Base-by-base conservation (phyloP, 129 eudicot species). In the Pittosporum tobira region DNA sequence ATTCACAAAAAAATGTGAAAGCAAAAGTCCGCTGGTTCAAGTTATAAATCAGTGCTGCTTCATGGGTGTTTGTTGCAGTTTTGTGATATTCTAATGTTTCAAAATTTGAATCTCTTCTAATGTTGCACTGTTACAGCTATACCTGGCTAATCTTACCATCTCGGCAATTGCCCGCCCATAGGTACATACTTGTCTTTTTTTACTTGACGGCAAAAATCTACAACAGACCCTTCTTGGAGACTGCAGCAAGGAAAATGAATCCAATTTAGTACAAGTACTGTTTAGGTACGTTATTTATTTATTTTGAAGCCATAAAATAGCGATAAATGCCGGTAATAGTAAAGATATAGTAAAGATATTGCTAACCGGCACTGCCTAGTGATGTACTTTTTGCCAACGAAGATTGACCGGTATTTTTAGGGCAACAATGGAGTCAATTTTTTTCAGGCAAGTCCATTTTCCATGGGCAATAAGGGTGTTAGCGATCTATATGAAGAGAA, bases 191-290 rank as follows among this genome's bases (percentile, higher is more conserved):
- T 60, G 84, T 61, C 13, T 45, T 59, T n/a, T n/a, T 74, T 70
- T 76, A 6, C 56, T 68, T 54, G 87, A 73, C 30, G 75, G 82
- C 63, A 81, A 45, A 51, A 88, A 76, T 81, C 87, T 78, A 73
- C 94, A 78, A 59, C 96, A 88, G 48, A 81, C 96, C 71, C 86
- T 84, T 69, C 96, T 84, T 67, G 94, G 88, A 56, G 96, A 76
- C 94, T 88, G 87, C 63, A 51, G 26, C 62, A 30, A 5, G 21
- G 51, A 64, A 1, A 52, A 11, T 0, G 22, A 53, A 23, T 43
- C 34, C 54, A 53, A n/a, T n/a, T 55, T 38, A 50, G 31, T 48
- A 59, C 31, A 40, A 22, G 37, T 55, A 12, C 20, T n/a, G 4
- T 30, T 18, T 30, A 31, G 45, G 18, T 30, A n/a, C 24, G 7